Conservation (phyloP, 148 eudicot species). For the Simmondsia chinensis region DNA sequence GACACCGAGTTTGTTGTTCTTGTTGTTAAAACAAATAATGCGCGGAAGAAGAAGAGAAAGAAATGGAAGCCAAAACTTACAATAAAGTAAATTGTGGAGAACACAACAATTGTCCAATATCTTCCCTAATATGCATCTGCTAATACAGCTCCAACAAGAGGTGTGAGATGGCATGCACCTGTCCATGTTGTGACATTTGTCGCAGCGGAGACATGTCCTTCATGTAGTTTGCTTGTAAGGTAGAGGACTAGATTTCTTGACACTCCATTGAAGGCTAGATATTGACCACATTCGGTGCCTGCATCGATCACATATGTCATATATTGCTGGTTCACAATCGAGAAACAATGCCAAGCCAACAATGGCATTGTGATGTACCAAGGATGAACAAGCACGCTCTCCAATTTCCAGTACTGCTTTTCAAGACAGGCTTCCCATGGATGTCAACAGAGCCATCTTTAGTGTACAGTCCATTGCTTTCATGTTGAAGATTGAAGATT, state of each 20-base stretch:
- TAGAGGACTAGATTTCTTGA: conserved; percentile 45
- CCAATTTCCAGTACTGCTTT: conserved; percentile 62
- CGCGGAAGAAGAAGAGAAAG: neutral
- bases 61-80: conserved; percentile 15
- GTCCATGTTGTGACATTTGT: conserved; percentile 50
- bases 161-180: conserved; percentile 54
- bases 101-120: conserved; percentile 57
- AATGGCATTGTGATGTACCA: conserved; percentile 16
- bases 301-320: neutral
- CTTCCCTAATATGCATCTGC: conserved; percentile 63
- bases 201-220: conserved; percentile 58
- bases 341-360: neutral
- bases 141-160: conserved; percentile 50
- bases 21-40: neutral
- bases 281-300: conserved; percentile 64
- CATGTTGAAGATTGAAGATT: conserved; percentile 13
- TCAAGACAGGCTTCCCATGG: conserved; percentile 51
- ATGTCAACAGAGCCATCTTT: conserved; percentile 67
- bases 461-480: conserved; percentile 29
- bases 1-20: no score
- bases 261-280: conserved; percentile 52
- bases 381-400: conserved; percentile 65
- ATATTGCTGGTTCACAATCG: no score
- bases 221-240: conserved; percentile 44
- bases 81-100: conserved; percentile 44